Percentiles rank a stretch among this genome's conserved stretches.
Conservation (phyloP, 805 yeast genomes). For the Deakozyma indianensis region DNA sequence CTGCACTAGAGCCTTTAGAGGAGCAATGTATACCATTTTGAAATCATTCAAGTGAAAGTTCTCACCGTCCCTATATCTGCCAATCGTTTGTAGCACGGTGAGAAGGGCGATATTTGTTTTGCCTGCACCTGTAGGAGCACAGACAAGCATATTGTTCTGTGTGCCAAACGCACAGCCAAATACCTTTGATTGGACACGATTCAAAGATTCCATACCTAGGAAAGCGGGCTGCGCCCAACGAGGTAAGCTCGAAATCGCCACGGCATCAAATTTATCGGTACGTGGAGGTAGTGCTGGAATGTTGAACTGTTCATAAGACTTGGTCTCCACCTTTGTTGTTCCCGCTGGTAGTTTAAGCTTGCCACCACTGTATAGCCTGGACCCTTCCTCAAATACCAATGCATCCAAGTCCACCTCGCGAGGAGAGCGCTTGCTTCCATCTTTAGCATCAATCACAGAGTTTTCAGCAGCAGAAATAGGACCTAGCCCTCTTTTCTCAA, state of each 20-base stretch:
- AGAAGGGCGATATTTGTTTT: slow-evolving; percentile 94
- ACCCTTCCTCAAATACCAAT: slow-evolving; percentile 56
- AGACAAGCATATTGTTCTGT: slow-evolving; percentile 61
- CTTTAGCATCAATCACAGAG: slow-evolving; percentile 18
- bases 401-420: slow-evolving; percentile 47
- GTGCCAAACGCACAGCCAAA: slow-evolving; percentile 61
- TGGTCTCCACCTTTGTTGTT: slow-evolving; percentile 60
- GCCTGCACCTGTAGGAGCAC: slow-evolving; percentile 99
- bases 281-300: neutral
- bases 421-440: slow-evolving; percentile 18
- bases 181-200: slow-evolving; percentile 72
- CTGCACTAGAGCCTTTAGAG: slow-evolving; percentile 86
- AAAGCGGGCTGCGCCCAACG: slow-evolving; percentile 73
- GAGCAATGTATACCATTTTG: slow-evolving; percentile 82
- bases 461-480: slow-evolving; percentile 8
- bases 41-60: slow-evolving; percentile 39
- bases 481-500: slow-evolving; percentile 6
- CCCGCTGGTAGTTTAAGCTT: slow-evolving; percentile 71
- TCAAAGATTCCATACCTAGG: slow-evolving; percentile 52
- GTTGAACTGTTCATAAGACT: slow-evolving; percentile 63
- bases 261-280: slow-evolving; percentile 25
- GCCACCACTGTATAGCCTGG: slow-evolving; percentile 49
- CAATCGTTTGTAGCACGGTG: slow-evolving; percentile 49
- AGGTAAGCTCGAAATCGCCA: slow-evolving; percentile 53
- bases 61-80: slow-evolving; percentile 37